phyloP scores from a whole-genome alignment of 805 yeast species.

The Wickerhamomyces pijperi region DNA sequence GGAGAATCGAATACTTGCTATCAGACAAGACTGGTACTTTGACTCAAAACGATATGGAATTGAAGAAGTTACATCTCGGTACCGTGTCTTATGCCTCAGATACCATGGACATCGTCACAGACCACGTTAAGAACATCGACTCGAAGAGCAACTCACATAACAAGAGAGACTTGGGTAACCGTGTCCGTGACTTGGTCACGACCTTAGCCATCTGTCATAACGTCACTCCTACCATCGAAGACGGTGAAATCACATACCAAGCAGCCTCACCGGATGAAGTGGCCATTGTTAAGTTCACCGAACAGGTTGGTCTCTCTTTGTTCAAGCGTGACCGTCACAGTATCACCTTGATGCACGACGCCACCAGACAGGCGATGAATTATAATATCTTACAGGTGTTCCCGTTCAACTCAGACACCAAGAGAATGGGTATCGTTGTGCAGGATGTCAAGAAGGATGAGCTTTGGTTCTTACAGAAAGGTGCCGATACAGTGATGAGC shows the following conservation, averaged over 20 bases:
- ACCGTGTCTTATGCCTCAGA: slow-evolving; percentile 88
- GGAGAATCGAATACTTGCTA: slow-evolving; percentile 84
- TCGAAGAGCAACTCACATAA: slow-evolving; percentile 15
- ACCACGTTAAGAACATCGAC: slow-evolving; percentile 35
- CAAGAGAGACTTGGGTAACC: slow-evolving; percentile 60
- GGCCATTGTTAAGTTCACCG: slow-evolving; percentile 91
- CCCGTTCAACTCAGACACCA: slow-evolving; percentile 93
- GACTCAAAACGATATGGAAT: slow-evolving; percentile 96
- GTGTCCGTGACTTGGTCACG: slow-evolving; percentile 70
- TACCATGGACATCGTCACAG: slow-evolving; percentile 78
- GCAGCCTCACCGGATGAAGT: slow-evolving; percentile 99
- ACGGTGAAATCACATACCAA: slow-evolving; percentile 70
- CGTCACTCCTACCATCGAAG: slow-evolving; percentile 87
- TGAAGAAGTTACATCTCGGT: slow-evolving; percentile 88
- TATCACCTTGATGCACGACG: slow-evolving; percentile 55
- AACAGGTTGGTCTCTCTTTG: slow-evolving; percentile 71
- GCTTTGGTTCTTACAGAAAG: slow-evolving; percentile 80
- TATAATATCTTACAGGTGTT: slow-evolving; percentile 73
- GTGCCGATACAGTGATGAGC: slow-evolving; percentile 94
- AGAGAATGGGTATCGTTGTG: slow-evolving; percentile 89
- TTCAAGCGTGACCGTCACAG: slow-evolving; percentile 73
- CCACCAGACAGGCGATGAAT: slow-evolving; percentile 36
- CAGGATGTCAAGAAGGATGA: slow-evolving; percentile 54
- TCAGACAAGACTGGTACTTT: slow-evolving; percentile 96
- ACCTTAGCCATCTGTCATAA: slow-evolving; percentile 94